These are phyloP conservation scores for Tetradesmus lagerheimii DNA, from an alignment of 139 green algal species.

Conservation along the genomic window DNA sequence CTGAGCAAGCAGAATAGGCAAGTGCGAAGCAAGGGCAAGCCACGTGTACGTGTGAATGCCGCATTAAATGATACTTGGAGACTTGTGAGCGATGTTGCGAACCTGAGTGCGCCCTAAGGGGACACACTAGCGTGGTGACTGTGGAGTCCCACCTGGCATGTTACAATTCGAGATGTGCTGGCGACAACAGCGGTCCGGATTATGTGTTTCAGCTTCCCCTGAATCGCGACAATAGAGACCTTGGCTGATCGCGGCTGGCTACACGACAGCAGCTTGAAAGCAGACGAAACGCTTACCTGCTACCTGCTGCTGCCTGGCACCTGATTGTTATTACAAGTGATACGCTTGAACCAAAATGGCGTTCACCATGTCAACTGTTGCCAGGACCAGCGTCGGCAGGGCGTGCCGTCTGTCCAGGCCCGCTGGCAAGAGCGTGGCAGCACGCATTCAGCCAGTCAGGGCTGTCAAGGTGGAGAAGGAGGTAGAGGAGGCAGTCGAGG, in stretches of 20 bases:
- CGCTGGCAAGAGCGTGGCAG: neutral
- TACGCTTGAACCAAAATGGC: neutral
- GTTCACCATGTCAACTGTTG: neutral
- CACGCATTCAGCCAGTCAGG: constrained; percentile 37
- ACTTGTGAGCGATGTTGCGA: neutral
- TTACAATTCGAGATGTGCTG: neutral
- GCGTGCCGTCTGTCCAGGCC: neutral
- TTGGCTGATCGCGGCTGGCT: neutral
- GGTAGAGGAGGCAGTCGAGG: constrained; percentile 26
- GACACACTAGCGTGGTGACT: neutral
- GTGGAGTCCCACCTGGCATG: neutral
- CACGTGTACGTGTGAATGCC: neutral
- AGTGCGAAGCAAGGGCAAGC: neutral
- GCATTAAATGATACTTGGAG: neutral
- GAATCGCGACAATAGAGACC: too few species aligned
- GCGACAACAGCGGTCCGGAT: neutral
- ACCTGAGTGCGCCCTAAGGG: neutral
- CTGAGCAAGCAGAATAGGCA: neutral
- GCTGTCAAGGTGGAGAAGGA: constrained; percentile 49
- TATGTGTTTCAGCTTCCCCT: too few species aligned
- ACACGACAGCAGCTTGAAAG: neutral
- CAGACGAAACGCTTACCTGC: constrained; percentile 21
- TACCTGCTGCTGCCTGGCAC: neutral
- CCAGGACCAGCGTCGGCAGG: neutral
- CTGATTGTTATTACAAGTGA: neutral